phyloP scores from a whole-genome alignment of 768 basidiomycete species.

The Naganishia friedmannii region DNA sequence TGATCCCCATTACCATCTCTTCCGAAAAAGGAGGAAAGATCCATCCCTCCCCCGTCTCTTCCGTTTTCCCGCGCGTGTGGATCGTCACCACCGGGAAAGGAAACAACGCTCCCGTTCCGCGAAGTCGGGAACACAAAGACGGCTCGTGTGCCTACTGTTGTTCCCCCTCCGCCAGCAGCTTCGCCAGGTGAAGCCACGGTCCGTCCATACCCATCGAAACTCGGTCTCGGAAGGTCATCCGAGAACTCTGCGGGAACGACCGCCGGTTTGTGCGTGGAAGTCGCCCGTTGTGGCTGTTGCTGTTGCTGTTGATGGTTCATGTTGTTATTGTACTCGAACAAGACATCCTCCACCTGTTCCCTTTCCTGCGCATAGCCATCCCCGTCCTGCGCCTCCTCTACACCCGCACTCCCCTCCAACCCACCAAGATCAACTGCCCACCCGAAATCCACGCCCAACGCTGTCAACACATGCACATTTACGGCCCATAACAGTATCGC shows the following conservation, averaged over 20 bases:
- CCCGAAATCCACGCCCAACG: constrained; percentile 70
- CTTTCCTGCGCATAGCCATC: too few relatives aligned
- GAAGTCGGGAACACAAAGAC: neutral
- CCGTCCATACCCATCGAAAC: constrained; percentile 17
- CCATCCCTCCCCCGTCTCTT: neutral
- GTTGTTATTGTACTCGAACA: neutral
- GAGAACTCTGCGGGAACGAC: neutral
- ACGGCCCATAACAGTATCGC: constrained; percentile 88
- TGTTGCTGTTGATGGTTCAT: neutral
- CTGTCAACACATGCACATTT: constrained; percentile 79
- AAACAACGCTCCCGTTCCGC: neutral
- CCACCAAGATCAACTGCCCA: constrained; percentile 61
- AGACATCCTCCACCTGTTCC: neutral
- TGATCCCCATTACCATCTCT: too few relatives aligned
- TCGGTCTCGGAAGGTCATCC: neutral
- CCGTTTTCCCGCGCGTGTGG: neutral
- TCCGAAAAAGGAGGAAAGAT: neutral
- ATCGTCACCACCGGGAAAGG: neutral
- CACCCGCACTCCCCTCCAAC: constrained; percentile 24
- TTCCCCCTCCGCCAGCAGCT: neutral
- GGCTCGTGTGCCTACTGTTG: neutral
- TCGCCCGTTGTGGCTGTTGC: neutral
- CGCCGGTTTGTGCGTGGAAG: neutral
- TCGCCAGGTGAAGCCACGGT: neutral
- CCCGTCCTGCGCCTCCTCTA: neutral